A percentile compares a stretch with the other conserved stretches of the same genome.
These are phyloP conservation scores for Neostapfia colusana DNA, from an alignment of 176 grass and related monocot genomes.

Conservation along the genomic window DNA sequence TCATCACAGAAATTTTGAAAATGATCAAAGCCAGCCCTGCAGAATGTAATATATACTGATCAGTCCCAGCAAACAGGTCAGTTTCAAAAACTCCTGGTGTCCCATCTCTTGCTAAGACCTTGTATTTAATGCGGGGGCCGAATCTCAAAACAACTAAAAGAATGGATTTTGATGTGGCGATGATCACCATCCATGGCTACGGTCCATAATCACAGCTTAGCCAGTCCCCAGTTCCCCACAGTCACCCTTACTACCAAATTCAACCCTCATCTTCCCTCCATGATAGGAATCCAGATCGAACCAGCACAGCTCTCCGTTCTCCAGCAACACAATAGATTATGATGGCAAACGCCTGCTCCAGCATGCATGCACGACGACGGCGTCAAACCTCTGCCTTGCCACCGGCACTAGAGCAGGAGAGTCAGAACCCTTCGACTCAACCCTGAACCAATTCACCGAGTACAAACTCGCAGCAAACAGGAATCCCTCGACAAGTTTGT, in stretches of 20 bases:
- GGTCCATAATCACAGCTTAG: constrained; percentile 76
- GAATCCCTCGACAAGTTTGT: constrained; percentile 50
- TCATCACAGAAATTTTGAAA: constrained; percentile 64
- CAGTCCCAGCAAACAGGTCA: constrained; percentile 40
- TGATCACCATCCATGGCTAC: constrained; percentile 62
- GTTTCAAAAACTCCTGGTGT: constrained; percentile 49
- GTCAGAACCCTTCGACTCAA: constrained; percentile 37
- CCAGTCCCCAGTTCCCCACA: constrained; percentile 51
- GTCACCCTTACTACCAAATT: constrained; percentile 37
- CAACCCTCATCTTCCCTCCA: constrained; percentile 51
- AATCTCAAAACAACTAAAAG: constrained; percentile 68
- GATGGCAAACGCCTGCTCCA: constrained; percentile 69
- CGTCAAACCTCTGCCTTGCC: constrained; percentile 61
- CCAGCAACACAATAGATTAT: constrained; percentile 58
- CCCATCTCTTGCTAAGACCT: constrained; percentile 51
- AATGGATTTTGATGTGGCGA: constrained; percentile 50
- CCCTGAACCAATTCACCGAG: constrained; percentile 73
- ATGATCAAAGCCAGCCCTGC: constrained; percentile 65
- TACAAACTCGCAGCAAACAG: constrained; percentile 70
- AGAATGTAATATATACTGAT: constrained; percentile 73
- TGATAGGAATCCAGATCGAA: constrained; percentile 53
- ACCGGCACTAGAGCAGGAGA: constrained; percentile 31
- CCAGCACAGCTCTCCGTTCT: constrained; percentile 71
- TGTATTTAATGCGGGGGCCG: constrained; percentile 21
- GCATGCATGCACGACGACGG: constrained; percentile 56